Percentiles rank a stretch among this genome's conserved stretches.
Evolutionary conservation across 23 red algal species (phyloP).

Genomic region (Porphyridium purpureum): DNA sequence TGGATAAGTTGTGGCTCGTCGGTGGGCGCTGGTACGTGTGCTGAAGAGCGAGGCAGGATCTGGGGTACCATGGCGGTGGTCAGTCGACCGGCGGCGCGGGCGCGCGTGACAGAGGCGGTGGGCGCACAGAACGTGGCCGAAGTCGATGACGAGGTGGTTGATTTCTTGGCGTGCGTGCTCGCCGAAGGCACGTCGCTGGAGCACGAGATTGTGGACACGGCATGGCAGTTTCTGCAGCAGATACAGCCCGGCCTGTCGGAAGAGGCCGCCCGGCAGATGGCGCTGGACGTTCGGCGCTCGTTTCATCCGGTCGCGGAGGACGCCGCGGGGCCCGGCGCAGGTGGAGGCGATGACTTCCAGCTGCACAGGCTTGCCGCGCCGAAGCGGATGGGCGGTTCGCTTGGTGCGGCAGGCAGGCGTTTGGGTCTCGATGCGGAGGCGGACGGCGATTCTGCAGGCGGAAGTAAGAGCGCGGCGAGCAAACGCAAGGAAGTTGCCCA

Average conservation of each 20-base stretch:
- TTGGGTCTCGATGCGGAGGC: slow-evolving; percentile 6
- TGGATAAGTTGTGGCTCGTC: too few relatives aligned
- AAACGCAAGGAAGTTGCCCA: background rate
- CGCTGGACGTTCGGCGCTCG: slow-evolving; percentile 22
- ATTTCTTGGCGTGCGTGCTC: slow-evolving; percentile 21
- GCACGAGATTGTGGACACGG: slow-evolving; percentile 30
- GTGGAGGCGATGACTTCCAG: too few relatives aligned
- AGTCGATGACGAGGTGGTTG: slow-evolving; percentile 29
- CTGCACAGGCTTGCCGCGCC: slow-evolving; percentile 22
- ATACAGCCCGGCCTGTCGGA: slow-evolving; percentile 3
- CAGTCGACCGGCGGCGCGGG: too few relatives aligned
- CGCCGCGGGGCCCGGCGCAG: slow-evolving; percentile 5
- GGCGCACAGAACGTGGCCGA: slow-evolving; percentile 9
- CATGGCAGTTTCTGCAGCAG: slow-evolving; percentile 27
- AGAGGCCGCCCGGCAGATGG: slow-evolving; percentile 3
- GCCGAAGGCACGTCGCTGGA: slow-evolving; percentile 20
- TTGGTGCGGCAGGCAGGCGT: background rate
- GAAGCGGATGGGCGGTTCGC: slow-evolving; percentile 34
- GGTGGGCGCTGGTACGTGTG: too few relatives aligned
- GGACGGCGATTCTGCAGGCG: slow-evolving; percentile 6
- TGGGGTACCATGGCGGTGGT: too few relatives aligned
- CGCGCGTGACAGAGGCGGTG: too few relatives aligned
- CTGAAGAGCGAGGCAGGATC: too few relatives aligned
- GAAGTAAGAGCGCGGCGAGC: background rate
- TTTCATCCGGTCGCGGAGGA: slow-evolving; percentile 29